A percentile compares a stretch with the other conserved stretches of the same genome.
These are phyloP conservation scores for Dactylorhiza incarnata DNA, from an alignment of 106 monocot species.

Conservation along the genomic window DNA sequence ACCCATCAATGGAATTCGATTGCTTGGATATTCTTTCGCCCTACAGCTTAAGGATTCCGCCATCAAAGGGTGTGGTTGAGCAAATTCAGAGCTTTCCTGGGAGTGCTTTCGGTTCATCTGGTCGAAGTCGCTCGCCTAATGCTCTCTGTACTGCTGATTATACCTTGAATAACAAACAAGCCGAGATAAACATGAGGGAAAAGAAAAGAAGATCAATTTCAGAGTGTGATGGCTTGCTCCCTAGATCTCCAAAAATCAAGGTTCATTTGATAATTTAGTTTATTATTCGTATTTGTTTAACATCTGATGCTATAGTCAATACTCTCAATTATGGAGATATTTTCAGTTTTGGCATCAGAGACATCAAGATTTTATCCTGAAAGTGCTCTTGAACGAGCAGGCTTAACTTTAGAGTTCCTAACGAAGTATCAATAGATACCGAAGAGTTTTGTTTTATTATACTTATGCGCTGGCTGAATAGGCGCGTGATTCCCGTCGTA, in stretches of 20 bases:
- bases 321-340: too few species aligned
- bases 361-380: too few species aligned
- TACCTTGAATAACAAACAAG: slow-evolving; percentile 9
- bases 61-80: slow-evolving; percentile 7
- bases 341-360: too few species aligned
- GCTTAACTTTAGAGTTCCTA: too few species aligned
- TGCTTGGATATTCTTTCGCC: slow-evolving; percentile 3
- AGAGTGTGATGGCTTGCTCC: slow-evolving; percentile 11
- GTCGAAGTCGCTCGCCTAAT: slow-evolving; percentile 5
- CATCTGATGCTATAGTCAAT: too few species aligned
- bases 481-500: too few species aligned
- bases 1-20: slow-evolving; percentile 18
- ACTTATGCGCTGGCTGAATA: too few species aligned
- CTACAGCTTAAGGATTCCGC: neutral
- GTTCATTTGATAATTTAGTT: slow-evolving; percentile 7
- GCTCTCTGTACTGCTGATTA: slow-evolving; percentile 11
- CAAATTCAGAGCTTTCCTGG: slow-evolving; percentile 15
- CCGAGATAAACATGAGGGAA: slow-evolving; percentile 25
- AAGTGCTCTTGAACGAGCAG: too few species aligned
- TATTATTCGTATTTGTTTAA: neutral
- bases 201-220: slow-evolving; percentile 41
- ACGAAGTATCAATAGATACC: too few species aligned
- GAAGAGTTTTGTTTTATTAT: too few species aligned
- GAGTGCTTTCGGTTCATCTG: slow-evolving; percentile 12
- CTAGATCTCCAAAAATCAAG: slow-evolving; percentile 18